Evolutionary conservation across 805 yeast genomes (phyloP).

Genomic region (Pichia nanzhaoensis): DNA sequence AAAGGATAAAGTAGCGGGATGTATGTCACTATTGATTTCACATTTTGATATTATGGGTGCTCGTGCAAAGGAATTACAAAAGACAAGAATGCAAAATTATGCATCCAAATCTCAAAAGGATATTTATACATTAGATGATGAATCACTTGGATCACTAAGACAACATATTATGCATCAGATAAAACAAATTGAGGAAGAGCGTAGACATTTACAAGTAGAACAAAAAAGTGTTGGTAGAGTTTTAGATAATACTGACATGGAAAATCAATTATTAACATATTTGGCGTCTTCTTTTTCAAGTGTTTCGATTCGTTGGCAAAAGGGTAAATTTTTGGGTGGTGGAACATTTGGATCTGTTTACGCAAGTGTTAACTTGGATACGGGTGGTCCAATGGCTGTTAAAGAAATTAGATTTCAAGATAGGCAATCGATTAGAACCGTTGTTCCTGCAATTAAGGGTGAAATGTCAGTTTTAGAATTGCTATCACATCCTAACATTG

Average conservation of each 20-base stretch:
- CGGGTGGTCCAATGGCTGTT: slow-evolving; percentile 95
- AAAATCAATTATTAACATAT: slow-evolving; percentile 77
- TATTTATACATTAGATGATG: slow-evolving; percentile 47
- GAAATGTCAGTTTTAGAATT: slow-evolving; percentile 96
- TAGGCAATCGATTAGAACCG: slow-evolving; percentile 71
- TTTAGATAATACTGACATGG: slow-evolving; percentile 78
- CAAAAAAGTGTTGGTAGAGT: slow-evolving; percentile 75
- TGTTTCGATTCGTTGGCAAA: slow-evolving; percentile 95
- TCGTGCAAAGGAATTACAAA: slow-evolving; percentile 67
- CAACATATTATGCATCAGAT: slow-evolving; percentile 65
- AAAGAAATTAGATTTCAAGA: slow-evolving; percentile 92
- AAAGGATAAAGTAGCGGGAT: slow-evolving; percentile 81
- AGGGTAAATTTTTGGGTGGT: slow-evolving; percentile 87
- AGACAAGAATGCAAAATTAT: slow-evolving; percentile 48
- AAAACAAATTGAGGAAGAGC: slow-evolving; percentile 50
- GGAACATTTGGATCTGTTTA: slow-evolving; percentile 95
- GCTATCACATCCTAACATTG: slow-evolving; percentile 93
- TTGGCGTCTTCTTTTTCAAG: slow-evolving; percentile 86
- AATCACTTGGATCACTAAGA: slow-evolving; percentile 49
- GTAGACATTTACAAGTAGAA: slow-evolving; percentile 37
- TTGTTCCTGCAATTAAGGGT: slow-evolving; percentile 85
- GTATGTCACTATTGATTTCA: slow-evolving; percentile 87
- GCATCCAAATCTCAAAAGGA: slow-evolving; percentile 43
- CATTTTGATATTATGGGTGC: slow-evolving; percentile 99
- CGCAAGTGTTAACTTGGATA: slow-evolving; percentile 86